A percentile compares a stretch with the other conserved stretches of the same genome.
phyloP scores from a whole-genome alignment of 148 eudicot genomes.

The Rhododendron williamsianum region DNA sequence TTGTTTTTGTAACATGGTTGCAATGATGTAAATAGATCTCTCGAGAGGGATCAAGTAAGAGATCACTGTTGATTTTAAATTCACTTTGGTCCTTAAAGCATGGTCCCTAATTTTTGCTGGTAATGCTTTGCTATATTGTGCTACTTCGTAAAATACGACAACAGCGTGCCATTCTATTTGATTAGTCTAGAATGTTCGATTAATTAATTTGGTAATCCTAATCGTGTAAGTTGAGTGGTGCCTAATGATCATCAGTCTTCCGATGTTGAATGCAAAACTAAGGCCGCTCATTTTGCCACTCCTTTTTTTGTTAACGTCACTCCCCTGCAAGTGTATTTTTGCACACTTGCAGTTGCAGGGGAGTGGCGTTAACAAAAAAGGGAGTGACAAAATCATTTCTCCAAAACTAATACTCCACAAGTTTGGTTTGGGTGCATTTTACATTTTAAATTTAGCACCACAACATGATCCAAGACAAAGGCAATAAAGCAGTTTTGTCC shows the following conservation, averaged over 20 bases:
- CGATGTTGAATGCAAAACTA: neutral
- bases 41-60: neutral
- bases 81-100: constrained; percentile 6
- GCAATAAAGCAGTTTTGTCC: neutral
- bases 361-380: too few species aligned
- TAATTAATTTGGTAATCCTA: neutral
- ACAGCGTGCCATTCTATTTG: neutral
- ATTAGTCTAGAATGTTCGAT: neutral
- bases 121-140: constrained; percentile 1
- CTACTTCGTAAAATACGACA: neutral
- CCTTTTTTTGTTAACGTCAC: too few species aligned
- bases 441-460: too few species aligned
- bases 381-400: too few species aligned
- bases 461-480: neutral
- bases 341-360: too few species aligned
- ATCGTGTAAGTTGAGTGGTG: neutral
- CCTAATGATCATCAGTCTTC: neutral
- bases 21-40: neutral
- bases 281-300: too few species aligned
- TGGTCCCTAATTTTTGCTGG: neutral
- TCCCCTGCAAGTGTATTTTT: too few species aligned
- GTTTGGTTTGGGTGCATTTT: neutral
- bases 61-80: neutral
- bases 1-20: neutral
- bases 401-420: neutral